Conservation (phyloP, 2,329 filamentous ascomycete genomes). For the Pseudopyricularia cyperi region DNA sequence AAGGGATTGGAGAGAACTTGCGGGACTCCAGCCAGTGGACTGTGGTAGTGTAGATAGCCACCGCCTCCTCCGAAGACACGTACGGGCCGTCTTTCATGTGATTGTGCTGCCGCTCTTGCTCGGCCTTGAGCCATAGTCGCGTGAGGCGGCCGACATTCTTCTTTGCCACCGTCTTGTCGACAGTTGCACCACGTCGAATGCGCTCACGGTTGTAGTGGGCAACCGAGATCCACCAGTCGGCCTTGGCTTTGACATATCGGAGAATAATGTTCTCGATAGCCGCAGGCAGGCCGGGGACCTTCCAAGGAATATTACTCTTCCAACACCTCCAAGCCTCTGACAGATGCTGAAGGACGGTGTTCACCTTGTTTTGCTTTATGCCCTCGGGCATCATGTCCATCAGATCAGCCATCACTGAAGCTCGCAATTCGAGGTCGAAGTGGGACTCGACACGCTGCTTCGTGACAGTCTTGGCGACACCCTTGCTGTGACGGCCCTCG, state of each 20-base stretch:
- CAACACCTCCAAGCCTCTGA: conserved; percentile 98
- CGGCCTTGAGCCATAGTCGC: conserved; percentile 90
- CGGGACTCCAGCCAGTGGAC: conserved; percentile 98
- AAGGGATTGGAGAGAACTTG: conserved; percentile 97
- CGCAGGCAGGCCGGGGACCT: conserved; percentile 89
- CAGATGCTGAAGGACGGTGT: conserved; percentile 91
- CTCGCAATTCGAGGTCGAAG: conserved; percentile 91
- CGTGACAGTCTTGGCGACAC: conserved; percentile 96
- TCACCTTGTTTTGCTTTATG: conserved; percentile 99
- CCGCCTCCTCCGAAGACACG: conserved; percentile 94
- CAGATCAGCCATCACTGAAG: conserved; percentile 95
- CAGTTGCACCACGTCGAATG: conserved; percentile 88
- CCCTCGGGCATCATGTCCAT: conserved; percentile 99
- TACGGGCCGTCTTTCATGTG: conserved; percentile 99
- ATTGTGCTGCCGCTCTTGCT: conserved; percentile 97
- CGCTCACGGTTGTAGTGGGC: conserved; percentile 98
- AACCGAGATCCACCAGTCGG: conserved; percentile 99
- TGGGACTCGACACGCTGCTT: conserved; percentile 99
- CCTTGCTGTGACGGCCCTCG: conserved; percentile 96
- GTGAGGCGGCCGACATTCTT: conserved; percentile 95
- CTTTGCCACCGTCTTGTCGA: conserved; percentile 98
- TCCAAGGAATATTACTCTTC: conserved; percentile 99
- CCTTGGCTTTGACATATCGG: conserved; percentile 97
- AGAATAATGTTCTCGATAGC: conserved; percentile 98
- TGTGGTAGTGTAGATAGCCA: conserved; percentile 96